Percentiles rank a stretch among this genome's conserved stretches.
Conservation (phyloP, 1,139 yeast species). For the Nadsonia commutata region DNA sequence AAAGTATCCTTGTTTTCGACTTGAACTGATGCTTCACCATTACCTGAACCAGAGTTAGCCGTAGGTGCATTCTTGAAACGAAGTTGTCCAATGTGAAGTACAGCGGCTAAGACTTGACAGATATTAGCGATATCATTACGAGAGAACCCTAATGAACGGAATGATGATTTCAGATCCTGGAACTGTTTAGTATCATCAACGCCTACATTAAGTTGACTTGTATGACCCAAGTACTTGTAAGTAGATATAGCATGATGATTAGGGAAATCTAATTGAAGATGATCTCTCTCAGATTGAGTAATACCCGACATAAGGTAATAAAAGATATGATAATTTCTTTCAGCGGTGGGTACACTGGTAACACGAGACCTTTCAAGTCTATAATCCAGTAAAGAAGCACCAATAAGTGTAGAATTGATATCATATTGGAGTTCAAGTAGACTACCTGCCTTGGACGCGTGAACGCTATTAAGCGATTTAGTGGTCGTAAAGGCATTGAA, state of each 20-base stretch:
- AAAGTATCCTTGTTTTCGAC: constrained; percentile 24
- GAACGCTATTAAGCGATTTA: constrained; percentile 21
- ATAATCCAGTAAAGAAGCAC: constrained; percentile 26
- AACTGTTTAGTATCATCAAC: constrained; percentile 25
- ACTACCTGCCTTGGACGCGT: constrained; percentile 26
- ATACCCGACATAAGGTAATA: constrained; percentile 28
- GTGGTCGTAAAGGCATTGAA: constrained; percentile 28
- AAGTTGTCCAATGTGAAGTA: constrained; percentile 28
- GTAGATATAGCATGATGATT: constrained; percentile 12
- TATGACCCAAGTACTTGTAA: constrained; percentile 28
- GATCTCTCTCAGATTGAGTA: constrained; percentile 25
- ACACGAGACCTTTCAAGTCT: constrained; percentile 27
- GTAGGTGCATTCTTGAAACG: constrained; percentile 19
- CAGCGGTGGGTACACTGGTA: constrained; percentile 28
- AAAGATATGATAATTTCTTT: constrained; percentile 29
- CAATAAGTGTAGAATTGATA: constrained; percentile 24
- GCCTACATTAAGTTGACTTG: constrained; percentile 25
- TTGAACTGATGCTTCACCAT: constrained; percentile 24
- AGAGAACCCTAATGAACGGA: constrained; percentile 24
- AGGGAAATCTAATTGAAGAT: constrained; percentile 21
- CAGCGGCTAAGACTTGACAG: constrained; percentile 30
- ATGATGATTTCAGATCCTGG: constrained; percentile 24
- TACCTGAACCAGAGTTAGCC: constrained; percentile 21
- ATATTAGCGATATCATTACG: constrained; percentile 29
- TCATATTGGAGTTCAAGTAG: constrained; percentile 29